Percentiles rank a stretch among this genome's conserved stretches.
Evolutionary conservation across 2,329 filamentous ascomycete species (phyloP).

Genomic region (Penicillium freii): DNA sequence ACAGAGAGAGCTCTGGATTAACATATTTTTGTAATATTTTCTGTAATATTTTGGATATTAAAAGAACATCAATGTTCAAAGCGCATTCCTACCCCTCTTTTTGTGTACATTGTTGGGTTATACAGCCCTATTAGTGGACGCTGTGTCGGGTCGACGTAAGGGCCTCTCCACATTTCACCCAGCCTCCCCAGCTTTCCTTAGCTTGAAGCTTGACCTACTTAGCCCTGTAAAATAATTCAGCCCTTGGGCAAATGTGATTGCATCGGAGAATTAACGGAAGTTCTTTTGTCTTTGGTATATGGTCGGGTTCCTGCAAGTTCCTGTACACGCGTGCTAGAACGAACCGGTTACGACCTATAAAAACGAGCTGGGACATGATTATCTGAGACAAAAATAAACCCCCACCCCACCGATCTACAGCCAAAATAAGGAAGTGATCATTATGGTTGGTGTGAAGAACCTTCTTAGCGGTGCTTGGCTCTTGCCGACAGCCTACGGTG

Average conservation of each 20-base stretch:
- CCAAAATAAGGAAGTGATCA: conserved; percentile 1
- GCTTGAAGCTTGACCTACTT: not conserved
- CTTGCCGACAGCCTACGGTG: conserved; percentile 25
- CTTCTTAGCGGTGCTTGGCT: conserved; percentile 28
- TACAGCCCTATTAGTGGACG: not conserved
- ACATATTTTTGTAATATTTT: not conserved
- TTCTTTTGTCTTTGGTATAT: not conserved
- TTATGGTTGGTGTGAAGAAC: conserved; percentile 26
- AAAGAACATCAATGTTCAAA: not conserved
- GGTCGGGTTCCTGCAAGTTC: not conserved
- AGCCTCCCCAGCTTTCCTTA: not conserved
- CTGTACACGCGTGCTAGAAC: not conserved
- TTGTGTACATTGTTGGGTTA: not conserved
- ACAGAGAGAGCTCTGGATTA: not conserved
- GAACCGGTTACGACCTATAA: conserved; percentile 14
- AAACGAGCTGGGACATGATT: not conserved
- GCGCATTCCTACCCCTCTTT: not conserved
- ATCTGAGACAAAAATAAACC: not conserved
- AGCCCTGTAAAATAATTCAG: conserved; percentile 18
- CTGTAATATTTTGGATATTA: no score
- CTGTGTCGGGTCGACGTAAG: conserved; percentile 1
- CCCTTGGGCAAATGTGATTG: not conserved
- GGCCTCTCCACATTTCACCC: conserved; percentile 7
- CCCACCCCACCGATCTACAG: not conserved
- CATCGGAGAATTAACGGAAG: conserved; percentile 26